A percentile compares a stretch with the other conserved stretches of the same genome.
Conservation (phyloP, 805 yeast genomes). For the Candida ortonii region DNA sequence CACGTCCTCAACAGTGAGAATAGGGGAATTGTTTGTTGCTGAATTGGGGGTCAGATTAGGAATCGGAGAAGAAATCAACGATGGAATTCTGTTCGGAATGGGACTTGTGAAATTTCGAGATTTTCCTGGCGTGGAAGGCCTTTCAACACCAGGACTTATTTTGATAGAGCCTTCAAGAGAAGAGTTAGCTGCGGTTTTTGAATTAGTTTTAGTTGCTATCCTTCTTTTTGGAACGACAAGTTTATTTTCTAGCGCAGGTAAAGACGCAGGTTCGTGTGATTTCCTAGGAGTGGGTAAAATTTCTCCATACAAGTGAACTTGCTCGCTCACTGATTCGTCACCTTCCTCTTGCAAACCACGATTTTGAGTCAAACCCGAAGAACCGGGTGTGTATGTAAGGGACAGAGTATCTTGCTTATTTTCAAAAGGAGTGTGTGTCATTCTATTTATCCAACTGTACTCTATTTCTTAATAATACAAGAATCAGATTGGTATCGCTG, state of each 20-base stretch:
- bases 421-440: too few relatives aligned
- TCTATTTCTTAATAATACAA: too few relatives aligned
- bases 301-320: constrained; percentile 26
- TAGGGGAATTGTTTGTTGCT: background rate
- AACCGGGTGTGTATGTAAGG: too few relatives aligned
- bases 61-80: constrained; percentile 23
- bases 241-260: constrained; percentile 20
- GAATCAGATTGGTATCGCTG: too few relatives aligned
- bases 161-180: constrained; percentile 3
- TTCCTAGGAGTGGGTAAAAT: constrained; percentile 28
- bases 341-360: too few relatives aligned
- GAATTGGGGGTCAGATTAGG: constrained; percentile 24
- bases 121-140: constrained; percentile 19
- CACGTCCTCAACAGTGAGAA: constrained; percentile 8
- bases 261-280: constrained; percentile 12
- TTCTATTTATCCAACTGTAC: too few relatives aligned
- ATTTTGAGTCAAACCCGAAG: too few relatives aligned
- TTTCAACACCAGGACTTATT: background rate
- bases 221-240: constrained; percentile 26
- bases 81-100: constrained; percentile 16
- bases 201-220: constrained; percentile 5
- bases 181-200: background rate
- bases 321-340: too few relatives aligned
- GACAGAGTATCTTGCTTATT: too few relatives aligned
- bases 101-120: constrained; percentile 24